Evolutionary conservation across 2,329 filamentous ascomycete genomes (phyloP).

Genomic region (Aspergillus sp.): DNA sequence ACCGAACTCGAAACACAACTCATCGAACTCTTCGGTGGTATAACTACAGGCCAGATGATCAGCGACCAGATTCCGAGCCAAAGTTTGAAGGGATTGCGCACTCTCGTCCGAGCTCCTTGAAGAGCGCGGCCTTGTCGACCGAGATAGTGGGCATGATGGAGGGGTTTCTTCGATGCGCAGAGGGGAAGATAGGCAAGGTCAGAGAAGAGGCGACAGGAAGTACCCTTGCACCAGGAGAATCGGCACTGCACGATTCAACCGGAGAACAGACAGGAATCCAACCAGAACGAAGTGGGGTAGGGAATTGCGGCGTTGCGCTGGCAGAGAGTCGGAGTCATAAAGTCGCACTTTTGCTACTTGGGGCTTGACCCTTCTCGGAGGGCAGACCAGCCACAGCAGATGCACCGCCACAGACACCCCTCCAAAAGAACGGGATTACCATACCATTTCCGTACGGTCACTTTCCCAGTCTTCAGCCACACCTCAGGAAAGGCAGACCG

Average conservation of each 20-base stretch:
- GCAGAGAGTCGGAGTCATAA: constrained; percentile 5
- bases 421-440: background rate
- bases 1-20: constrained; percentile 97
- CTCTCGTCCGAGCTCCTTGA: constrained; percentile 85
- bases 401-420: constrained; percentile 31
- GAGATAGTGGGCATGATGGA: constrained; percentile 88
- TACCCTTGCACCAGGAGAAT: background rate
- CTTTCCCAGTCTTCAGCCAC: constrained; percentile 27
- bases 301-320: background rate
- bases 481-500: constrained; percentile 5
- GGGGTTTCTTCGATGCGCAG: constrained; percentile 19
- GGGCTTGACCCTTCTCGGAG: constrained; percentile 20
- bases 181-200: background rate
- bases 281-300: background rate
- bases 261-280: background rate
- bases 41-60: constrained; percentile 53
- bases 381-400: constrained; percentile 22
- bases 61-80: constrained; percentile 14
- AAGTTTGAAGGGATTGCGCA: constrained; percentile 47
- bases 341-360: constrained; percentile 18
- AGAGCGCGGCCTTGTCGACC: constrained; percentile 95
- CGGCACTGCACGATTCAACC: background rate
- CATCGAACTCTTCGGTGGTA: constrained; percentile 92
- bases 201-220: background rate
- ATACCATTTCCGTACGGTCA: too few species aligned